Evolutionary conservation across 1,284 basidiomycete genomes (phyloP), one percentile per base, ranked within the genome.

Genomic region (Boletellus deceptivus): DNA sequence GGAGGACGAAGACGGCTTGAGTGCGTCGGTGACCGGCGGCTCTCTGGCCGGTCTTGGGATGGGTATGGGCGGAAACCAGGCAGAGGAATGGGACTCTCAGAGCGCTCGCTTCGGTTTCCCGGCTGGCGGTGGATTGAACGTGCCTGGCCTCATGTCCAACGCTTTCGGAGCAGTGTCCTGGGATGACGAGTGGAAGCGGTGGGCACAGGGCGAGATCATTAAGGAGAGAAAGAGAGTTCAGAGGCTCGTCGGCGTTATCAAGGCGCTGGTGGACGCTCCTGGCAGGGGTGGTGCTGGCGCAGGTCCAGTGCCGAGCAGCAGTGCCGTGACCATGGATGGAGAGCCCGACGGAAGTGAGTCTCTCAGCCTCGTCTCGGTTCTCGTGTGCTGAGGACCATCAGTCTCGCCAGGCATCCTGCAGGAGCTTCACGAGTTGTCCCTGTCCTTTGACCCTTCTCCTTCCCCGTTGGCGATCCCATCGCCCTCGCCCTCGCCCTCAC

Each of bases 371-470:
- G 42, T 50, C 22, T 37, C 17, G 9, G 11, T 20, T 3, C 10
- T 33, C 22, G 44, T 27, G 43, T 37, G 6, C 48, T 63, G 33
- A 61, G 6, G 4, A 31, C 39, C 34, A 34, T 13, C 59, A 87
- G 85, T 88, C 10, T 77, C 81, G 0, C 74, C 75, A 1, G 60
- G 65, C 14, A 84, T 89, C 47, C 66, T 89, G 5, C 66, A 84
- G 31, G 84, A 87, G 25, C 59, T 70, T 27, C 59, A 58, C 9
- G 76, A 79, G 2, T 51, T 65, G 16, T 56, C 62, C n/a, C 24
- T 63, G 18, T 55, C 61, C 8, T 64, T 62, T 45, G 58, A 66
- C 6, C 13, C 35, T 14, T 47, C 54, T 11, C 39, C 51, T 6
- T 63, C 65, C 16, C 54, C 59, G 17, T 47, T 57, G 29, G 34